Percentiles rank a stretch among this genome's conserved stretches.
phyloP scores from a whole-genome alignment of 2,329 filamentous ascomycete species.

The Penicillium sp. region DNA sequence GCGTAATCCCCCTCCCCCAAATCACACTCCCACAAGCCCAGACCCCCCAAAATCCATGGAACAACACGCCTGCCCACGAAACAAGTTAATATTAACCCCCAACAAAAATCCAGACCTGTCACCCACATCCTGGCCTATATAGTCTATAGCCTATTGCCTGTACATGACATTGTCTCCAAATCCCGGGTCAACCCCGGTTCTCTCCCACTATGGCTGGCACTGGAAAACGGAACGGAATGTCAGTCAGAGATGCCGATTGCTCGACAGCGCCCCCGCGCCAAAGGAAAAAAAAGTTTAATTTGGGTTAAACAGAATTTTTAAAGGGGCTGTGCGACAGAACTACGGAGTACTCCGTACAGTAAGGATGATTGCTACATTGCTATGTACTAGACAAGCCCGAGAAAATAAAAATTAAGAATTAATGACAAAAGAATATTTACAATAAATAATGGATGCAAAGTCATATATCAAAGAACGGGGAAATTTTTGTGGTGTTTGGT shows the following conservation, averaged over 20 bases:
- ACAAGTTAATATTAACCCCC: background rate
- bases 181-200: background rate
- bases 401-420: background rate
- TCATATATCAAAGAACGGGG: background rate
- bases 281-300: conserved; percentile 5
- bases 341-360: too few relatives aligned
- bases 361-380: too few relatives aligned
- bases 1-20: too few relatives aligned
- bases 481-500: conserved; percentile 20
- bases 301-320: background rate
- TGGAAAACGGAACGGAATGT: background rate
- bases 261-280: background rate
- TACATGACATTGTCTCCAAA: too few relatives aligned
- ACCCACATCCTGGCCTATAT: too few relatives aligned
- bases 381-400: too few relatives aligned
- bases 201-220: background rate
- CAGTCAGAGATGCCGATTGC: background rate
- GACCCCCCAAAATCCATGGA: background rate
- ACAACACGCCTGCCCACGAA: background rate
- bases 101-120: background rate
- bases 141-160: too few relatives aligned
- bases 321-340: background rate
- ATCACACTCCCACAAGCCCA: background rate
- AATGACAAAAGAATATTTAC: too few relatives aligned
- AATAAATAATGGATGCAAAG: too few relatives aligned